These are phyloP conservation scores for Brachypodium distachyon DNA, from an alignment of 202 grass and related monocot species.

Conservation along the genomic window DNA sequence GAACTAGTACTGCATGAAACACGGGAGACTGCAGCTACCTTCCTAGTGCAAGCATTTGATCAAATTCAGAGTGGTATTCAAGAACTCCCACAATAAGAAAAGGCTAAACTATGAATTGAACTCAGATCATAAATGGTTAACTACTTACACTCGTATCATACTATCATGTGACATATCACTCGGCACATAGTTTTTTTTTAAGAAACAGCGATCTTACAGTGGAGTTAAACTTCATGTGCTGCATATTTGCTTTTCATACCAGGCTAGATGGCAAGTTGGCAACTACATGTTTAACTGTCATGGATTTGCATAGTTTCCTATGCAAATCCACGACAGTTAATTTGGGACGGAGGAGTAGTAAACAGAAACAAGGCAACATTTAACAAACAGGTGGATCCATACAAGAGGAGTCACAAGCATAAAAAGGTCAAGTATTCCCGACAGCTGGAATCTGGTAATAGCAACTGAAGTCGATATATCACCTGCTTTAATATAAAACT, in stretches of 20 bases:
- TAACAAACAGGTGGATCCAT: not conserved
- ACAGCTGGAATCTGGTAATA: not conserved
- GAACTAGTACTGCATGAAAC: not conserved
- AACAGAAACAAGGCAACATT: not conserved
- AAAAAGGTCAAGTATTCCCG: not conserved
- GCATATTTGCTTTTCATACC: not conserved
- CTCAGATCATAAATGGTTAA: not conserved
- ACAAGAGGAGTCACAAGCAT: not conserved
- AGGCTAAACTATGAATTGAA: not conserved
- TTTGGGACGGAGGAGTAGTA: too few relatives aligned
- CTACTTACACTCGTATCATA: not conserved
- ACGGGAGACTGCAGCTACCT: not conserved
- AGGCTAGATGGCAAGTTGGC: not conserved
- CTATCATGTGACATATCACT: not conserved
- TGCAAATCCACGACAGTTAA: too few relatives aligned
- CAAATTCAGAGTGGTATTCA: not conserved
- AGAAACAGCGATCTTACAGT: not conserved
- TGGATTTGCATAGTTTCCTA: too few relatives aligned
- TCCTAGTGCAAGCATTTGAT: not conserved
- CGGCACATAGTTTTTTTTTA: not conserved
- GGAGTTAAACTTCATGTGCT: not conserved
- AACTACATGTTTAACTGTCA: slow-evolving; percentile 1
- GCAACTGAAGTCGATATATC: not conserved
- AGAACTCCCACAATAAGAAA: not conserved
- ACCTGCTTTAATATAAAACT: not conserved